These are phyloP conservation scores for Globisporangium polare DNA, from an alignment of 352 stramenopile species.

Conservation along the genomic window DNA sequence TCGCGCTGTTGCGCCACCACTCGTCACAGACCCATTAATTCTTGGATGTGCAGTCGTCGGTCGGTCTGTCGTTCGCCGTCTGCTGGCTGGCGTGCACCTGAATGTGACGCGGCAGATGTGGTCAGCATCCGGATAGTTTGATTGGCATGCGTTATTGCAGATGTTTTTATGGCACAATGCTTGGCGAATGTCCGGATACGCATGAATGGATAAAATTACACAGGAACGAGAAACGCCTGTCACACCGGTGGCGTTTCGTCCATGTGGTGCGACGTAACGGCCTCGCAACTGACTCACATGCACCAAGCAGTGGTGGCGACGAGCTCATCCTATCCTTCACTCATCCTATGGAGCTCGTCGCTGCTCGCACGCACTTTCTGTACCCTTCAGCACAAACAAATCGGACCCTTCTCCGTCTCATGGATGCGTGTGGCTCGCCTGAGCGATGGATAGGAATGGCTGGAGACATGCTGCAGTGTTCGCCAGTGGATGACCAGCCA, in stretches of 20 bases:
- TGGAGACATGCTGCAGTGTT: neutral
- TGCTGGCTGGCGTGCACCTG: neutral
- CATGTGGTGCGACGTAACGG: neutral
- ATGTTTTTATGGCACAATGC: neutral
- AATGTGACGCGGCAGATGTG: constrained; percentile 11
- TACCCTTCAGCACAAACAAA: neutral
- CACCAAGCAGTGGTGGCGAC: neutral
- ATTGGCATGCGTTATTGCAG: neutral
- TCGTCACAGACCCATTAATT: constrained; percentile 2
- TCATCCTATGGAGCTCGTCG: neutral
- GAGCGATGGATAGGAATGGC: neutral
- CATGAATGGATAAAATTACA: neutral
- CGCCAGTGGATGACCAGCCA: neutral
- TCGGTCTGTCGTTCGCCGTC: neutral
- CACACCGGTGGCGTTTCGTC: constrained; percentile 1
- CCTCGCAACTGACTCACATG: neutral
- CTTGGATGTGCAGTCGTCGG: neutral
- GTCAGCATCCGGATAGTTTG: constrained; percentile 1
- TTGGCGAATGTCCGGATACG: neutral
- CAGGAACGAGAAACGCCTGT: constrained; percentile 7
- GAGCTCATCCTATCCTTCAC: neutral
- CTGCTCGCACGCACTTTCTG: too few species aligned
- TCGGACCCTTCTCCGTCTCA: neutral
- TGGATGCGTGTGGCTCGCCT: neutral
- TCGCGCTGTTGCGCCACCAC: neutral